Percentiles rank a stretch among this genome's conserved stretches.
phyloP scores from a whole-genome alignment of 2,329 filamentous ascomycete genomes.

The Aspergillus sp. region DNA sequence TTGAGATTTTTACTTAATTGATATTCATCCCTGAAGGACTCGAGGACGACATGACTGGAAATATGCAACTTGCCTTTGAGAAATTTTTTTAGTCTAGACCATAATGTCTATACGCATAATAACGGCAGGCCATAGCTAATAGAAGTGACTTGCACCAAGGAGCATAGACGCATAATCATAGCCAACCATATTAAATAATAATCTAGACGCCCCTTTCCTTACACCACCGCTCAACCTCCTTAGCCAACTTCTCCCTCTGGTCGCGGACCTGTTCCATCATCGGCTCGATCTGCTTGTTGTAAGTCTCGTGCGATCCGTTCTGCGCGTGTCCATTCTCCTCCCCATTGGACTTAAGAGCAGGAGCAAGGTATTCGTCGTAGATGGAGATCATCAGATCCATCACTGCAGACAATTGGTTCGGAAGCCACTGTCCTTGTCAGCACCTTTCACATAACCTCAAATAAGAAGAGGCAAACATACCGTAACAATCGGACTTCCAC shows the following conservation, averaged over 20 bases:
- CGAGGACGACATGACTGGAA: background rate
- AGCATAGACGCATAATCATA: too few species aligned
- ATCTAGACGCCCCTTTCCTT: conserved; percentile 36
- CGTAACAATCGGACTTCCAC: conserved; percentile 44
- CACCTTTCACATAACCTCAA: background rate
- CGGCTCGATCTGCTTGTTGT: conserved; percentile 32
- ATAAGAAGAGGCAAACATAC: conserved; percentile 18
- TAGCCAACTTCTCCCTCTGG: conserved; percentile 27
- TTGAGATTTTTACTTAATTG: conserved; percentile 19
- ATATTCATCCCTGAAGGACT: background rate
- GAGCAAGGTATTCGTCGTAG: conserved; percentile 34
- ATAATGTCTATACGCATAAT: too few species aligned
- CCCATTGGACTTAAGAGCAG: conserved; percentile 19
- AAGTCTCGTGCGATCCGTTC: conserved; percentile 15
- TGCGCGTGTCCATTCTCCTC: conserved; percentile 15
- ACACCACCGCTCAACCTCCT: conserved; percentile 42
- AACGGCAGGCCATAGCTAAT: too few species aligned
- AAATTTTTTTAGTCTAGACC: too few species aligned
- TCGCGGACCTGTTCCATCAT: conserved; percentile 32
- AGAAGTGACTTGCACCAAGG: too few species aligned
- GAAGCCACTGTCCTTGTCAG: conserved; percentile 33
- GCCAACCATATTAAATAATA: too few species aligned
- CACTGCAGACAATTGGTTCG: conserved; percentile 43
- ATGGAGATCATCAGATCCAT: conserved; percentile 44
- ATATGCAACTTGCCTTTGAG: too few species aligned